These are phyloP conservation scores for Phtheirospermum japonicum DNA, from an alignment of 257 asterid genomes.

Conservation along the genomic window DNA sequence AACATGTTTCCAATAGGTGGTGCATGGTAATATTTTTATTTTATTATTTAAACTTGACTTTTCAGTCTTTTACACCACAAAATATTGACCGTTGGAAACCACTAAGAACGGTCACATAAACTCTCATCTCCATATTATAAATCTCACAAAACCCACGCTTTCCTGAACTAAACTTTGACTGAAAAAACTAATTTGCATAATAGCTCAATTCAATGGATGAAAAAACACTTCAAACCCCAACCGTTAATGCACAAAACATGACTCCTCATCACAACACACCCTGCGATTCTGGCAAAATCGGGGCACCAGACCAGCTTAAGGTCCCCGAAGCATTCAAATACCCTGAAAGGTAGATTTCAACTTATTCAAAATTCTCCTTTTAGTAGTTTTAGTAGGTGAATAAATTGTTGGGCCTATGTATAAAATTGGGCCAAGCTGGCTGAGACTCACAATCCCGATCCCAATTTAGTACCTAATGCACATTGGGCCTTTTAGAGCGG, in stretches of 20 bases:
- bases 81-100: too few species aligned
- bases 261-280: constrained; percentile 26
- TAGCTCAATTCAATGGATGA: constrained; percentile 40
- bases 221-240: constrained; percentile 32
- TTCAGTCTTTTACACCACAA: too few species aligned
- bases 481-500: too few species aligned
- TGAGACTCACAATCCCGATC: too few species aligned
- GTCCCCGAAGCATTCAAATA: constrained; percentile 66
- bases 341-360: constrained; percentile 47
- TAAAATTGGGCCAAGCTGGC: too few species aligned
- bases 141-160: constrained; percentile 1
- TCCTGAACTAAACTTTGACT: neutral
- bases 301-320: constrained; percentile 54
- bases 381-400: neutral
- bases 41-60: too few species aligned
- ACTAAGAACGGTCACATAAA: constrained; percentile 15
- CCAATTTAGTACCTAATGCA: too few species aligned
- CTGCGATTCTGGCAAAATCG: constrained; percentile 28
- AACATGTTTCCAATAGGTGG: constrained; percentile 28
- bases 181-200: neutral
- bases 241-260: constrained; percentile 10
- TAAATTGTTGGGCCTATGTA: too few species aligned
- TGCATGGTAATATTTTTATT: too few species aligned
- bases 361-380: neutral
- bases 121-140: too few species aligned